Conservation (phyloP, 331 rosid species). For the Quercus tomentella region DNA sequence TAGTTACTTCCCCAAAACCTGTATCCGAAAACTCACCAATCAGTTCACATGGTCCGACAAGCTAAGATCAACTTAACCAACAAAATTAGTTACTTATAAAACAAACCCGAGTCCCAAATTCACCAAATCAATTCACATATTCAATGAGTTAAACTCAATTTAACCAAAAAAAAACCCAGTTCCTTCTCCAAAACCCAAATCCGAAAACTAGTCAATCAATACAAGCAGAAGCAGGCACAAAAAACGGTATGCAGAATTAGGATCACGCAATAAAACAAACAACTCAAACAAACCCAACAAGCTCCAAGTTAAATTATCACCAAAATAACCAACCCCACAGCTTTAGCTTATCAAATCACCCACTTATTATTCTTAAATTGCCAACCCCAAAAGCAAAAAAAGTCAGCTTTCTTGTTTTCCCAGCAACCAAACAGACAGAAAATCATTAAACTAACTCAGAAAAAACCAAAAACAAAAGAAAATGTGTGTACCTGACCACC, state of each 20-base stretch:
- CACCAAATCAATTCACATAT: no score
- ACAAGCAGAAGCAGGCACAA: neutral
- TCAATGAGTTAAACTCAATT: no score
- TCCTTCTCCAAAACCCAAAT: no score
- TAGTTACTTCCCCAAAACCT: neutral
- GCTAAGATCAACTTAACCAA: no score
- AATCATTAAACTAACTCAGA: neutral
- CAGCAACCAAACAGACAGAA: neutral
- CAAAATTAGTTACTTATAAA: no score
- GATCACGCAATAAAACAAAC: neutral
- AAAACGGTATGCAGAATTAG: neutral
- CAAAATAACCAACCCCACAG: neutral
- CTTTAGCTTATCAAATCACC: neutral
- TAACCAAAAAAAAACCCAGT: no score
- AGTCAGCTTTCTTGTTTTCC: neutral
- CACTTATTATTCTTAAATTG: no score
- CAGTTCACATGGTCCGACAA: neutral
- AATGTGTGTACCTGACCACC: constrained; percentile 52
- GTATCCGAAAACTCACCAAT: neutral
- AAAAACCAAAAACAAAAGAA: neutral
- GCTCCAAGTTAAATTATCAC: neutral
- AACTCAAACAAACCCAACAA: neutral
- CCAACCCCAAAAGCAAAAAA: no score
- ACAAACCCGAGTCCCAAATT: no score
- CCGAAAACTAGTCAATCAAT: no score